Evolutionary conservation across 805 yeast genomes (phyloP), one percentile per base, ranked within the genome.

Genomic region (Candida multigemmis): DNA sequence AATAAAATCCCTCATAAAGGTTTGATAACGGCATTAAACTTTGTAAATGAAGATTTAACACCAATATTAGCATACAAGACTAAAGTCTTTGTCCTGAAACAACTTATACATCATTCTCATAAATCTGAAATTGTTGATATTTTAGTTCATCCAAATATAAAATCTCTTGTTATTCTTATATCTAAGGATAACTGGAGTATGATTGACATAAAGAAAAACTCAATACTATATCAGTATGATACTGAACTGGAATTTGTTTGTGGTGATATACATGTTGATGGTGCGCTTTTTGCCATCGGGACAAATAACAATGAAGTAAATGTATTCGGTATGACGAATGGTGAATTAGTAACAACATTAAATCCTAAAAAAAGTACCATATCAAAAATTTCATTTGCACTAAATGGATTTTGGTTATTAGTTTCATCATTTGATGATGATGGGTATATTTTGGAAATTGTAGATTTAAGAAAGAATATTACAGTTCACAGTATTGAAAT

Each of bases 351-450:
- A 7, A 44, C 70, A 3, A 46, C 51, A 4, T 36, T 68, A 14
- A 33, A 34, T 2, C 36, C 47, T 1, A 44, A 40, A n/a, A 36
- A 38, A 19, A 31, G 37, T 1, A 19, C 28, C 1, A 51, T 68
- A 7, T 35, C 46, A 5, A 46, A 52, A n/a, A 30, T 76, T 8
- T 41, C 46, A 22, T 77, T 75, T 50, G 79, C 77, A 2, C 53
- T 59, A 16, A 79, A 79, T 42, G 89, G 89, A 2, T 76, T 72
- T 45, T 74, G 78, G 68, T 42, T 79, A 12, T 44, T 67, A 23
- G 65, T 51, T 3, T 41, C 47, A 7, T 28, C 43, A 3, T 27
- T 41, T 3, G 53, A 42, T 12, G 36, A 37, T 1, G 41, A 30
- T 6, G 30, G 31, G 3, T 35, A 44, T 12, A 22, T 37, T 4